These are phyloP conservation scores for Nicotiana paniculata DNA, from an alignment of 257 asterid species.

Conservation along the genomic window DNA sequence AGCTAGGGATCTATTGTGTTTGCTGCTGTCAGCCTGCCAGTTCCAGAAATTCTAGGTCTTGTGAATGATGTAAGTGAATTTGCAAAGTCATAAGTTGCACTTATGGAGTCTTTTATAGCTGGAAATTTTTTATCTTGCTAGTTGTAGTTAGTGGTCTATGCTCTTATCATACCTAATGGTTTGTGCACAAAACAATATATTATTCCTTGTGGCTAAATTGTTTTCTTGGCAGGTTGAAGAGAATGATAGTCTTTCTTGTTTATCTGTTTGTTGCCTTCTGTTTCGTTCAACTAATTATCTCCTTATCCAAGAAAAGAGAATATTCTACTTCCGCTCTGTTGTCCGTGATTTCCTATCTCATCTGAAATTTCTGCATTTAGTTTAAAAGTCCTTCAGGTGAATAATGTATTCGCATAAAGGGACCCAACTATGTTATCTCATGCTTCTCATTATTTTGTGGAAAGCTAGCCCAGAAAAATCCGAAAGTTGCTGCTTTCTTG, in stretches of 20 bases:
- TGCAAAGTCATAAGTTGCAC: neutral
- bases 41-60: constrained; percentile 49
- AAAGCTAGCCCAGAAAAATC: constrained; percentile 60
- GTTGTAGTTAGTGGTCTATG: neutral
- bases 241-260: neutral
- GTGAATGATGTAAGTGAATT: constrained; percentile 44
- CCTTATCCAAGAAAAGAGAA: neutral
- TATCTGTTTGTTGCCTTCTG: neutral
- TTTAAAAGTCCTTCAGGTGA: neutral
- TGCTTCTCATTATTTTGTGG: neutral
- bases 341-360: neutral
- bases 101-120: constrained; percentile 1
- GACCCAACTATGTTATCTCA: neutral
- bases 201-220: neutral
- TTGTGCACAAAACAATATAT: neutral
- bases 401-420: neutral
- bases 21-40: constrained; percentile 79
- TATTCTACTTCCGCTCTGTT: too few relatives aligned
- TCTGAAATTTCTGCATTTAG: neutral
- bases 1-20: constrained; percentile 58
- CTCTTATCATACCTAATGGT: neutral
- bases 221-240: neutral
- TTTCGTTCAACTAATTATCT: neutral
- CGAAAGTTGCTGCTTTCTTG: constrained; percentile 40
- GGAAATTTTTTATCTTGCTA: neutral